Evolutionary conservation across 148 eudicot genomes (phyloP), one percentile per base, ranked within the genome.

Genomic region (Rhododendron kiyosumense): DNA sequence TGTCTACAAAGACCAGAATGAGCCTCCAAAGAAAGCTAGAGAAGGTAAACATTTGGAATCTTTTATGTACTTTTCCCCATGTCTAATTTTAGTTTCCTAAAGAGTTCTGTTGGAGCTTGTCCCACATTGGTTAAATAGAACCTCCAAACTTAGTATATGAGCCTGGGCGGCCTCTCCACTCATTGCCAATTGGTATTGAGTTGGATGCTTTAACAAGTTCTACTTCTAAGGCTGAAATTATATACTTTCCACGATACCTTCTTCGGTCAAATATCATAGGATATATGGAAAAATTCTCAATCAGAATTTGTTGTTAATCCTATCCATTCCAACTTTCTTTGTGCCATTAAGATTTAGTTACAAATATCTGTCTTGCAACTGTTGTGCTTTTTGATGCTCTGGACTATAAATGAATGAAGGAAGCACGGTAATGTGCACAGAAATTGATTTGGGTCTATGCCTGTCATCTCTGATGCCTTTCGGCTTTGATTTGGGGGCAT

Each of bases 1-100:
- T 81, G 98, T 97, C 83, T 95, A 95, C 89, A 93, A 91, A 89
- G 96, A 94, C 88, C 83, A 89, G 87, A 94, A 92, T 77, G 92
- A 90, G 87, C 89, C 85, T 79, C 85, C 89, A 41, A 85, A 86
- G 85, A 88, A 85, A 85, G 52, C 83, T 81, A 86, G 79, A 88
- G 91, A 87, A 69, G 92, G 90, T 88, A 78, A 71, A 81, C 14
- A 59, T 54, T 24, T 78, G 26, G 8, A 78, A 36, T 80, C 52
- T 32, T 22, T 18, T 18, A 54, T 52, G 1, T 13, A 32, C 34
- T 13, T 32, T 10, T 52, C 43, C 41, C 18, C n/a, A 11, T 49
- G 51, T 79, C 36, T 26, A 30, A 65, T 61, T 13, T 32, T 46
- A 54, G 10, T 22, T 59, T 32, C 54, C 83, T 46, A 28, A 36